Percentiles rank a stretch among this genome's conserved stretches.
These are phyloP conservation scores for Microdochium nivale DNA, from an alignment of 2,329 filamentous ascomycete genomes.

Conservation along the genomic window DNA sequence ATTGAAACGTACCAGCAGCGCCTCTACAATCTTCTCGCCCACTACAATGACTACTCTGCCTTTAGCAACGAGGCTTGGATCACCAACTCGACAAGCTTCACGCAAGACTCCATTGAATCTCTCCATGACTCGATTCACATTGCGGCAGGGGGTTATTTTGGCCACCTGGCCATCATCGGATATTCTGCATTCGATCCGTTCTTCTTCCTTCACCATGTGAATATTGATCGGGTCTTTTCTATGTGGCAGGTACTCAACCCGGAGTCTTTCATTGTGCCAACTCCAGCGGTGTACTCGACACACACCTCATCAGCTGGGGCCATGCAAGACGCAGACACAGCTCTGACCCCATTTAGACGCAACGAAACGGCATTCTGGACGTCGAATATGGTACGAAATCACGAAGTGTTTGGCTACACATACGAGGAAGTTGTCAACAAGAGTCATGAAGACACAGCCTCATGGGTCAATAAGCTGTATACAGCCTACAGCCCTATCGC, in stretches of 20 bases:
- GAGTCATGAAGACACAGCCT: slow-evolving; percentile 32
- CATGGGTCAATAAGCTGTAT: slow-evolving; percentile 53
- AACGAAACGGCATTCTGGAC: slow-evolving; percentile 58
- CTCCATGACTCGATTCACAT: slow-evolving; percentile 57
- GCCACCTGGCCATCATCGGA: slow-evolving; percentile 60
- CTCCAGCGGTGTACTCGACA: slow-evolving; percentile 44
- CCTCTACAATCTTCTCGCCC: slow-evolving; percentile 58
- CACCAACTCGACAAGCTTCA: slow-evolving; percentile 32
- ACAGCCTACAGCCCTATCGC: slow-evolving; percentile 34
- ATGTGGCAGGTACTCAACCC: slow-evolving; percentile 73
- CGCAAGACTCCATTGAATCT: slow-evolving; percentile 56
- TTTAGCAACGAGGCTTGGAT: slow-evolving; percentile 64
- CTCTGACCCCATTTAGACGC: slow-evolving; percentile 60
- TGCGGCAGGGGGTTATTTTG: slow-evolving; percentile 40
- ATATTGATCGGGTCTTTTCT: slow-evolving; percentile 66
- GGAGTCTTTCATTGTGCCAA: slow-evolving; percentile 53
- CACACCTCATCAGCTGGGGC: slow-evolving; percentile 50
- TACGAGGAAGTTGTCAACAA: slow-evolving; percentile 57
- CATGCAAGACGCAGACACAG: slow-evolving; percentile 43
- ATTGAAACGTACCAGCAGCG: slow-evolving; percentile 49
- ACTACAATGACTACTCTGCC: slow-evolving; percentile 56
- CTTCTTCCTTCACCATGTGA: slow-evolving; percentile 70
- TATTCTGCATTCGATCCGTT: slow-evolving; percentile 73
- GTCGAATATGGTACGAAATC: slow-evolving; percentile 51
- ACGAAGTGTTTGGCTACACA: slow-evolving; percentile 60